A percentile compares a stretch with the other conserved stretches of the same genome.
Evolutionary conservation across 805 yeast species (phyloP).

Genomic region (Nakazawaea peltata): DNA sequence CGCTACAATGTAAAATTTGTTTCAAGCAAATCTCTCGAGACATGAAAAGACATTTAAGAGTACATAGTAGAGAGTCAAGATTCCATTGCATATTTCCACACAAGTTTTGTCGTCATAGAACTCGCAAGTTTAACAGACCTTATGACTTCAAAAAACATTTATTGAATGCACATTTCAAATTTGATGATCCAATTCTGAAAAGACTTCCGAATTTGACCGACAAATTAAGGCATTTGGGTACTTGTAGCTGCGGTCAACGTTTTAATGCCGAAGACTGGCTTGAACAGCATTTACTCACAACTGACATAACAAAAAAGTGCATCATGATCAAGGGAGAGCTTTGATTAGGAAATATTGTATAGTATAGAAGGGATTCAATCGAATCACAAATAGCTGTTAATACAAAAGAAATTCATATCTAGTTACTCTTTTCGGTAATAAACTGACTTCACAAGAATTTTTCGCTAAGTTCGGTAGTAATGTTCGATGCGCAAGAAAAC

Average conservation of each 20-base stretch:
- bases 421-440: too few species aligned
- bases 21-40: slow-evolving; percentile 29
- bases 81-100: slow-evolving; percentile 53
- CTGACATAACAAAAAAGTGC: slow-evolving; percentile 1
- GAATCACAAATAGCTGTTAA: too few species aligned
- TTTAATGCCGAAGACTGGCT: slow-evolving; percentile 49
- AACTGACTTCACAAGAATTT: too few species aligned
- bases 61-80: slow-evolving; percentile 48
- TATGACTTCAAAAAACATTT: slow-evolving; percentile 63
- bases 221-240: slow-evolving; percentile 42
- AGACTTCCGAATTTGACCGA: slow-evolving; percentile 42
- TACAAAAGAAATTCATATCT: too few species aligned
- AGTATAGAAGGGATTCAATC: too few species aligned
- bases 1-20: slow-evolving; percentile 2
- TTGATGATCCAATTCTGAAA: slow-evolving; percentile 37
- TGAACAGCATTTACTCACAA: slow-evolving; percentile 40
- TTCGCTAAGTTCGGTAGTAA: too few species aligned
- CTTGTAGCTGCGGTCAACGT: slow-evolving; percentile 44
- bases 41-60: slow-evolving; percentile 54
- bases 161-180: slow-evolving; percentile 49
- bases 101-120: slow-evolving; percentile 43
- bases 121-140: slow-evolving; percentile 60
- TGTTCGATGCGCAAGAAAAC: too few species aligned
- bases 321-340: too few species aligned
- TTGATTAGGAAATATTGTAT: too few species aligned